Evolutionary conservation across 495 filamentous ascomycete species (phyloP), one percentile per base, ranked within the genome.

Genomic region (Lindgomyces ingoldianus): DNA sequence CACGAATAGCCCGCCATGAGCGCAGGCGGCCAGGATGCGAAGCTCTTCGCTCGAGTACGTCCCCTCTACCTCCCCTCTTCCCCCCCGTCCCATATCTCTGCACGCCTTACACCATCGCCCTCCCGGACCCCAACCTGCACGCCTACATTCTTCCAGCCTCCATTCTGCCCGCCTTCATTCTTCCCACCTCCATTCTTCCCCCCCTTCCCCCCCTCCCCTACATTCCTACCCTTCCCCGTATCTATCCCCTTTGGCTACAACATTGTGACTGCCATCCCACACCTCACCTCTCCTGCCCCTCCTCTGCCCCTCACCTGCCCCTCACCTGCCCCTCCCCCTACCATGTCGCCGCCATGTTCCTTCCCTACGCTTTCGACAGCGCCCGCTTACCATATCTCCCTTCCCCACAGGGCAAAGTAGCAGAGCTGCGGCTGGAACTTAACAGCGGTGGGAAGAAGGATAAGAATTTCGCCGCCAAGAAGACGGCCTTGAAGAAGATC

Each of bases 401-500:
- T 67, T 70, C 67, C 62, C 63, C 76, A 81, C 87, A 99, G 94
- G 94, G 94, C 80, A 99, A 98, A 85, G 94, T 97, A 64, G 92
- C 94, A 65, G 94, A 99, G 83, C 84, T 99, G 72, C 91, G 95
- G 74, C 83, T 87, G 64, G 94, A 99, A 82, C 84, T 99, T 75
- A 91, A 91, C 76, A 91, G 87, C 78, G 90, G 90, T 69, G 90
- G 91, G 74, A 96, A 93, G 81, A 98, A 97, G 80, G 94, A 99
- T 82, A 99, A 98, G 83, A 96, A 96, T 80, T 87, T 90, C 75
- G 87, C 91, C 44, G 86, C 89, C 67, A 99, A 98, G 82, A 98
- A 98, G 84, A 96, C 96, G 73, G 93, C 94, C 27, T 82, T 99
- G 53, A 99, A 99, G 86, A 97, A 97, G 82, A 98, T 99, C 68